A percentile compares a stretch with the other conserved stretches of the same genome.
Evolutionary conservation across 2,329 filamentous ascomycete species (phyloP).

Genomic region (Myriosclerotinia duriaeana): DNA sequence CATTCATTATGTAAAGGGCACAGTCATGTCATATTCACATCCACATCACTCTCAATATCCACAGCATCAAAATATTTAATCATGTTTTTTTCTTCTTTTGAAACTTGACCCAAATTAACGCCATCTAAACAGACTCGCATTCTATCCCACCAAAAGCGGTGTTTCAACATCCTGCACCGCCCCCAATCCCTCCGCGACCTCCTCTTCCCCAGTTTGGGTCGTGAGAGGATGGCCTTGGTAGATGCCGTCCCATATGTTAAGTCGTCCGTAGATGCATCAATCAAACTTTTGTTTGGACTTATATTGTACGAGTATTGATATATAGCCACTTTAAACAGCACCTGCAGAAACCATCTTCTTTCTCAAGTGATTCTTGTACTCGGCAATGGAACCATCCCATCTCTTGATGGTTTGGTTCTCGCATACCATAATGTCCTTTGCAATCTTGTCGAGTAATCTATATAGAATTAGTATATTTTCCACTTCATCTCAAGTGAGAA

Average conservation of each 20-base stretch:
- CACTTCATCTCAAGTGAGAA: background rate
- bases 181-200: constrained; percentile 25
- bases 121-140: constrained; percentile 35
- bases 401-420: constrained; percentile 91
- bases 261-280: constrained; percentile 19
- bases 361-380: constrained; percentile 97
- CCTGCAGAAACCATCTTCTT: constrained; percentile 97
- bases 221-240: background rate
- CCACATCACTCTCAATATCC: background rate
- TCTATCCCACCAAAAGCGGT: constrained; percentile 32
- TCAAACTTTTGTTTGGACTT: constrained; percentile 20
- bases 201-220: constrained; percentile 19
- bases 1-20: background rate
- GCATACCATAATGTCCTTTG: constrained; percentile 99
- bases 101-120: constrained; percentile 23
- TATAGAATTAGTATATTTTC: constrained; percentile 40
- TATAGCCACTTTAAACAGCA: constrained; percentile 64
- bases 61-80: background rate
- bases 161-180: constrained; percentile 20
- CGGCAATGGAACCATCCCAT: constrained; percentile 86
- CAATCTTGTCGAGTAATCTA: constrained; percentile 96
- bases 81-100: constrained; percentile 1
- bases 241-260: constrained; percentile 7
- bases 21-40: background rate
- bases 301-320: constrained; percentile 10